Evolutionary conservation across 2,329 filamentous ascomycete genomes (phyloP).

Genomic region (Pseudocercospora fijiensis): DNA sequence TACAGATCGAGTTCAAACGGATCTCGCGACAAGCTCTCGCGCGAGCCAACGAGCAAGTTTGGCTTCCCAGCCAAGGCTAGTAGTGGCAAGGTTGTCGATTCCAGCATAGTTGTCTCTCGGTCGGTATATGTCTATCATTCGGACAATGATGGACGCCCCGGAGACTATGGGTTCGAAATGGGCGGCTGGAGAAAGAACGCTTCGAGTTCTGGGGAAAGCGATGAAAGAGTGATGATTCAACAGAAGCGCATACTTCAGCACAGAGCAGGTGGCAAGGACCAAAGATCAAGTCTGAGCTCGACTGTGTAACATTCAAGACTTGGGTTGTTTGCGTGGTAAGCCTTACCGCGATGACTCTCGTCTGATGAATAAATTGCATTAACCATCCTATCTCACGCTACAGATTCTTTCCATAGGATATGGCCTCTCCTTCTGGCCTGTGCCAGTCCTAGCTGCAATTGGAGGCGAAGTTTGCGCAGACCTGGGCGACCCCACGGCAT

Average conservation of each 20-base stretch:
- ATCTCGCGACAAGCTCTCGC: slow-evolving; percentile 17
- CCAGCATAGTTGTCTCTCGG: slow-evolving; percentile 15
- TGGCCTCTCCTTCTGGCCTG: slow-evolving; percentile 39
- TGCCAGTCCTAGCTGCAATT: slow-evolving; percentile 36
- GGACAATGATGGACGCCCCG: neutral
- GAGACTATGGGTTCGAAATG: slow-evolving; percentile 17
- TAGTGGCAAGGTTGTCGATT: slow-evolving; percentile 10
- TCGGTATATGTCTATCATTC: slow-evolving; percentile 19
- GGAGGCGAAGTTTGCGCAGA: slow-evolving; percentile 33
- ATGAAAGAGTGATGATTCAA: slow-evolving; percentile 20
- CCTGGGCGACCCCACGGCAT: slow-evolving; percentile 33
- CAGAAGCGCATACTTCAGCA: slow-evolving; percentile 13
- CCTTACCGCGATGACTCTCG: neutral
- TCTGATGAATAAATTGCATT: neutral
- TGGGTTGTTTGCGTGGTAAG: slow-evolving; percentile 28
- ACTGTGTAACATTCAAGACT: slow-evolving; percentile 26
- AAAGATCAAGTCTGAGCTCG: slow-evolving; percentile 14
- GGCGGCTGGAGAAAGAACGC: slow-evolving; percentile 13
- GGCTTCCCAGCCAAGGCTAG: slow-evolving; percentile 13
- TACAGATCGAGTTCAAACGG: slow-evolving; percentile 8
- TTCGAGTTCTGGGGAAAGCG: slow-evolving; percentile 17
- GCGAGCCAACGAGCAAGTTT: neutral
- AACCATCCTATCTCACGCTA: neutral
- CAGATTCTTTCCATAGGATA: slow-evolving; percentile 38
- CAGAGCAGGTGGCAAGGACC: slow-evolving; percentile 7